Conservation (phyloP, 2,329 filamentous ascomycete genomes). For the Didymosphaeria variabile region DNA sequence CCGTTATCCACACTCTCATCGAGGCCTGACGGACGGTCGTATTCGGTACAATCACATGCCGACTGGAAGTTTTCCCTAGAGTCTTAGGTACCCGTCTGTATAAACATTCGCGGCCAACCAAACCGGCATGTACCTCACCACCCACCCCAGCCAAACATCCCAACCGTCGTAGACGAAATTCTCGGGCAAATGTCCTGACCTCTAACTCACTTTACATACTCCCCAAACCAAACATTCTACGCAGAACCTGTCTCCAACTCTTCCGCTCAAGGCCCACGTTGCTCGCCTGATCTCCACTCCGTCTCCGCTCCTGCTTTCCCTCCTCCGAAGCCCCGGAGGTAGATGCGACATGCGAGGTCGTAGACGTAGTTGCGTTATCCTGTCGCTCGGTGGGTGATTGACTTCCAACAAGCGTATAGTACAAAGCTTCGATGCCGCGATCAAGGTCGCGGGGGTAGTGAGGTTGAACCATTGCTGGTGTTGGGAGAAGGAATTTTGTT, state of each 20-base stretch:
- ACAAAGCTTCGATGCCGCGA: constrained; percentile 3
- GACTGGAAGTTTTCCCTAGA: too few species aligned
- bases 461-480: constrained; percentile 1
- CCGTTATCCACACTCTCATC: too few species aligned
- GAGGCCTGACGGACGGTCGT: too few species aligned
- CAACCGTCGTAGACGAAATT: too few species aligned
- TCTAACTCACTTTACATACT: too few species aligned
- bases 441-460: neutral
- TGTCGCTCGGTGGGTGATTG: neutral
- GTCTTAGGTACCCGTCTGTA: too few species aligned
- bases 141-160: too few species aligned
- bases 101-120: too few species aligned
- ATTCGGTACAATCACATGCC: too few species aligned
- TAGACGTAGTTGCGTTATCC: neutral
- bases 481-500: neutral
- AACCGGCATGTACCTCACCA: too few species aligned
- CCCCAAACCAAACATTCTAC: too few species aligned
- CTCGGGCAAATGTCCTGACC: too few species aligned
- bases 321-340: neutral
- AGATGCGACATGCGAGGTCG: neutral
- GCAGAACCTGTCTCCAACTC: neutral
- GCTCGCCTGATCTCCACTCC: neutral
- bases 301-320: neutral
- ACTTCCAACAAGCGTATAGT: constrained; percentile 4
- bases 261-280: neutral